A percentile compares a stretch with the other conserved stretches of the same genome.
These are phyloP conservation scores for Yarrowia bubula DNA, from an alignment of 805 yeast species.

Conservation along the genomic window DNA sequence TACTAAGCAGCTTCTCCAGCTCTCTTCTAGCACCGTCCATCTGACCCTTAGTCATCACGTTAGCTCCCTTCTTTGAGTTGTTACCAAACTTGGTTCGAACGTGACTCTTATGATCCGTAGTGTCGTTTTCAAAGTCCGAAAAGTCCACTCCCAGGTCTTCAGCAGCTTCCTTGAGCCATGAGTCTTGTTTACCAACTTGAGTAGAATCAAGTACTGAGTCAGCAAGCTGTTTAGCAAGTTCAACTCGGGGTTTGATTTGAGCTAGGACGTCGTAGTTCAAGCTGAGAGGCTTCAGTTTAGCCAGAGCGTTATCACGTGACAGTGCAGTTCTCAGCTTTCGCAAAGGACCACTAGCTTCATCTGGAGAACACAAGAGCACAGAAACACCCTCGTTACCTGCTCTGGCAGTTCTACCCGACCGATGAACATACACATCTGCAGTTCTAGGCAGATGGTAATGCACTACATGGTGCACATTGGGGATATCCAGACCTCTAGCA, in stretches of 20 bases:
- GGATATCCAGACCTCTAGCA: constrained; percentile 94
- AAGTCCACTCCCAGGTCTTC: constrained; percentile 86
- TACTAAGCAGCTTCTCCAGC: constrained; percentile 51
- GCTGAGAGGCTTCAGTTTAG: constrained; percentile 59
- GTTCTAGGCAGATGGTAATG: constrained; percentile 94
- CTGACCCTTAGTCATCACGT: constrained; percentile 45
- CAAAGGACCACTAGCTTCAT: constrained; percentile 87
- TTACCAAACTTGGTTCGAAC: constrained; percentile 7
- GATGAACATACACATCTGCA: constrained; percentile 90
- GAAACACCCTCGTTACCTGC: constrained; percentile 94
- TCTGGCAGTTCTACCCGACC: constrained; percentile 98
- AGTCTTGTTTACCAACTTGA: constrained; percentile 50
- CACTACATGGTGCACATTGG: constrained; percentile 86
- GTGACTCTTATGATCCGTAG: constrained; percentile 10
- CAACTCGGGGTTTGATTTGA: constrained; percentile 67
- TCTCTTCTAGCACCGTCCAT: constrained; percentile 49
- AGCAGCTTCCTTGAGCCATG: constrained; percentile 88
- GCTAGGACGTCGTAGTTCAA: constrained; percentile 71
- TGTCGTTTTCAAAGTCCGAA: constrained; percentile 48
- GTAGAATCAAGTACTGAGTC: constrained; percentile 64
- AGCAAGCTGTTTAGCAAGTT: constrained; percentile 69
- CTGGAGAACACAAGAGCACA: constrained; percentile 87
- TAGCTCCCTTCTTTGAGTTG: constrained; percentile 36
- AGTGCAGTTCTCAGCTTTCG: constrained; percentile 62
- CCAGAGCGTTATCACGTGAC: constrained; percentile 45